Base-by-base conservation (phyloP, 257 asterid species). In the Nyctanthes arbortristis region DNA sequence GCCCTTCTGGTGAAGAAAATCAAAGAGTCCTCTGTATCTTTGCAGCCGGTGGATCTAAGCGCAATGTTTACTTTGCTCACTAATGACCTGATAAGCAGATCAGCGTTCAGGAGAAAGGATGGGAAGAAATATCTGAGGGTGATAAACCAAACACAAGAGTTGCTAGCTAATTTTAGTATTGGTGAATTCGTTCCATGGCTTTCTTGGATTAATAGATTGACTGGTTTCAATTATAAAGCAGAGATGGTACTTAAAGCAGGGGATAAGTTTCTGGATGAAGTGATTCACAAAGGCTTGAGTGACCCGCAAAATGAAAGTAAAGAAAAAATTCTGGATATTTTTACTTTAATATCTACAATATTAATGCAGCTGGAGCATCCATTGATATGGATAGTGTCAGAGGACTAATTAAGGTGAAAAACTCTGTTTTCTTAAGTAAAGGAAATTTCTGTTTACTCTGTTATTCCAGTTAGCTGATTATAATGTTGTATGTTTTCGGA, bases 91-190 rank as follows among this genome's bases (percentile, higher is more conserved):
- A 32, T 80, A 2, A 75, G 82, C 32, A 49, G 84, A 56, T 37
- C 81, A 10, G 82, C 84, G 31, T 71, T 82, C 8, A 80, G 87
- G 5, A 74, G 70, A 68, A 82, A 79, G 34, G 18, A 5, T 52
- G 80, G 80, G 5, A 67, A 35, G 64, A 71, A 35, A 4, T 57
- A 78, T 24, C 7, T 61, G 24, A 12, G 0, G 1, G 25, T 73
- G 36, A 7, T 85, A 37, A 62, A 4, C 5, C 78, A 71, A 6
- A 63, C 74, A 25, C 4, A 72, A 49, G 68, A 66, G 27, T 37
- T 85, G 25, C 18, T 83, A 67, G 87, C 85, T 2, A 65, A 34
- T 54, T 56, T 76, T 18, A 45, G 63, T 34, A 22, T 77, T 4
- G 74, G 82, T 14, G 64, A 67, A 4, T 71, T 58, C 0, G 7